These are phyloP conservation scores for Hypoxylon sp. DNA, from an alignment of 2,329 filamentous ascomycete genomes.

Conservation along the genomic window DNA sequence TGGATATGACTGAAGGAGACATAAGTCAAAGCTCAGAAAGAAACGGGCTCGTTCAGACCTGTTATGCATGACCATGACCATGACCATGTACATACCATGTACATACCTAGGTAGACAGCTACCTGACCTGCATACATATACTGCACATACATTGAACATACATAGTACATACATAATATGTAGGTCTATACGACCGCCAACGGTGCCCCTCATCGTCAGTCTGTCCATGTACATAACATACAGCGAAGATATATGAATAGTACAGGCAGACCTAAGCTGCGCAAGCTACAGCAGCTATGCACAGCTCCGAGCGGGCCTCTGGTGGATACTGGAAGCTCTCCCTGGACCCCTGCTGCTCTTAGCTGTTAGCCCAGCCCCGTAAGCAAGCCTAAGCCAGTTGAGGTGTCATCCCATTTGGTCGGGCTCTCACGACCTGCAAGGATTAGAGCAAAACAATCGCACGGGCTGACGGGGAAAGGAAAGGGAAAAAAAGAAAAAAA, in stretches of 20 bases:
- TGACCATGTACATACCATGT: no score
- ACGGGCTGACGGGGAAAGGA: slow-evolving; percentile 6
- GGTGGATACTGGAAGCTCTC: slow-evolving; percentile 19
- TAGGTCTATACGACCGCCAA: neutral
- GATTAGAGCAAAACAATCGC: slow-evolving; percentile 22
- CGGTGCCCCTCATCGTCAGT: neutral
- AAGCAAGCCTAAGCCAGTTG: slow-evolving; percentile 28
- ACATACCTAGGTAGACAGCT: neutral
- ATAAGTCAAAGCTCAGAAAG: slow-evolving; percentile 13
- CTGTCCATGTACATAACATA: no score
- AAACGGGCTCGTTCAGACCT: slow-evolving; percentile 14
- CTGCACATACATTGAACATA: no score
- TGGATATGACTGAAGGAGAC: slow-evolving; percentile 28
- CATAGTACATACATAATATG: no score
- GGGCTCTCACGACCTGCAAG: slow-evolving; percentile 27
- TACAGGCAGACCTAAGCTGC: no score
- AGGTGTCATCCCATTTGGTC: slow-evolving; percentile 36
- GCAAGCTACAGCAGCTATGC: no score
- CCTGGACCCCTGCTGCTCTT: slow-evolving; percentile 27
- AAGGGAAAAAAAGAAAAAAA: slow-evolving; percentile 3
- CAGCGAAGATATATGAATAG: no score
- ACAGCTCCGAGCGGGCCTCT: slow-evolving; percentile 11
- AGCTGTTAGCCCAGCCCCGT: slow-evolving; percentile 19
- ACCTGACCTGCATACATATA: no score
- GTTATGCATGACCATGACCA: slow-evolving; percentile 18